Evolutionary conservation across 2,329 filamentous ascomycete species (phyloP).

Genomic region (Penicillium olsonii): DNA sequence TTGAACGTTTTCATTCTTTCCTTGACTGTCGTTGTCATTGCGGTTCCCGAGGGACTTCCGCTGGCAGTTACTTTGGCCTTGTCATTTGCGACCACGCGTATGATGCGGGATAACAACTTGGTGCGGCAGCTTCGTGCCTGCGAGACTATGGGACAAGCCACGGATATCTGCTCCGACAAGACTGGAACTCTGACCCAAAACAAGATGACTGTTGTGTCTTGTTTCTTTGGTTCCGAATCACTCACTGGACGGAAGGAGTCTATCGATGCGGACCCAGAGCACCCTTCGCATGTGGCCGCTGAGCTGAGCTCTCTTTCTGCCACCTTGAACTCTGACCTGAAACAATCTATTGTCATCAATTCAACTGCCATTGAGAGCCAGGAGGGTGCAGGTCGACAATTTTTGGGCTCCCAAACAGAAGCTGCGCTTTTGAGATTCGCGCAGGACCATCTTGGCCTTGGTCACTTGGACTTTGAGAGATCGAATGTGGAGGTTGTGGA

Average conservation of each 20-base stretch:
- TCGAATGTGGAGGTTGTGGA: constrained; percentile 61
- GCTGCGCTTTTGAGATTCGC: constrained; percentile 68
- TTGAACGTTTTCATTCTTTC: constrained; percentile 74
- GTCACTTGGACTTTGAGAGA: constrained; percentile 60
- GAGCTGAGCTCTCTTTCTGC: background rate
- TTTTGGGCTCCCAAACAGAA: constrained; percentile 74
- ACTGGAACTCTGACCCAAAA: constrained; percentile 73
- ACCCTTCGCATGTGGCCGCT: background rate
- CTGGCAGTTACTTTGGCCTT: constrained; percentile 73
- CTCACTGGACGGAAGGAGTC: constrained; percentile 7
- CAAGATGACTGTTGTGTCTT: constrained; percentile 73
- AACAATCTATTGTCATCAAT: constrained; percentile 41
- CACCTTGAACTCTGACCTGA: constrained; percentile 20
- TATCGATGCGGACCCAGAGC: background rate
- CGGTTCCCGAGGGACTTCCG: constrained; percentile 72
- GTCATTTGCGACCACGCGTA: constrained; percentile 72
- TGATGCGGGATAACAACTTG: constrained; percentile 73
- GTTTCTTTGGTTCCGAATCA: constrained; percentile 55
- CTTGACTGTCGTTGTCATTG: constrained; percentile 71
- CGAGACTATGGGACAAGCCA: constrained; percentile 77
- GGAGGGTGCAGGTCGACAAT: constrained; percentile 61
- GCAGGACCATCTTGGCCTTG: constrained; percentile 64
- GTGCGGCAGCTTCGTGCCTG: constrained; percentile 73
- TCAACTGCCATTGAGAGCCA: constrained; percentile 75
- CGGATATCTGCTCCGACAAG: constrained; percentile 76